These are phyloP conservation scores for Warburgia ugandensis DNA, from an alignment of 164 flowering plant species.

Conservation along the genomic window DNA sequence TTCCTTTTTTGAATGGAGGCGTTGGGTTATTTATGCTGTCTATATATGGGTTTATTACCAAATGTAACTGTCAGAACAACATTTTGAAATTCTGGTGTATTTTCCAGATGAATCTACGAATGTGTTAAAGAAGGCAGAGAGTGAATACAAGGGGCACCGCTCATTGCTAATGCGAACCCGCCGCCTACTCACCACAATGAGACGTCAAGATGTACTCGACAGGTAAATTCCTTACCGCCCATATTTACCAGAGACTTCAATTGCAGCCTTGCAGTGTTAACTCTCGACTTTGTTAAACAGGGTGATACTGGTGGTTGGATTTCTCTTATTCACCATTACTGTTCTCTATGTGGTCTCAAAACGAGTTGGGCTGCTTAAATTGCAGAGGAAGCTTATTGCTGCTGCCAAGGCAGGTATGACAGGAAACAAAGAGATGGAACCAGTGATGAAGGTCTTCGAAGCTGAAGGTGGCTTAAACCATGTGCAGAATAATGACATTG, in stretches of 20 bases:
- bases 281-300: constrained; percentile 28
- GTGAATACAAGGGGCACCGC: constrained; percentile 88
- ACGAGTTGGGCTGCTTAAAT: constrained; percentile 65
- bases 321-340: constrained; percentile 59
- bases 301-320: constrained; percentile 52
- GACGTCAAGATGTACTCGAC: constrained; percentile 81
- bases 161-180: constrained; percentile 77
- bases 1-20: too few relatives aligned
- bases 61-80: too few relatives aligned
- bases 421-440: constrained; percentile 24
- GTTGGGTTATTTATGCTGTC: background rate
- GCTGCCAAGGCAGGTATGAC: constrained; percentile 60
- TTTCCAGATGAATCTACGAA: constrained; percentile 71
- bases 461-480: constrained; percentile 28
- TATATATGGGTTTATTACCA: too few relatives aligned
- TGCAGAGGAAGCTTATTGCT: constrained; percentile 60
- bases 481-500: constrained; percentile 23
- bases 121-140: constrained; percentile 75
- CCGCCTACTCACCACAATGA: constrained; percentile 77
- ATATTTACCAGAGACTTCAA: background rate
- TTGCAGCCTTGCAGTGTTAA: constrained; percentile 1
- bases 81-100: background rate
- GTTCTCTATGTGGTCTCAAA: constrained; percentile 88
- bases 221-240: constrained; percentile 31
- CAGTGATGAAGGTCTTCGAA: constrained; percentile 6